A percentile compares a stretch with the other conserved stretches of the same genome.
phyloP scores from a whole-genome alignment of 345 rosid species.

The Eucalyptus victrix region DNA sequence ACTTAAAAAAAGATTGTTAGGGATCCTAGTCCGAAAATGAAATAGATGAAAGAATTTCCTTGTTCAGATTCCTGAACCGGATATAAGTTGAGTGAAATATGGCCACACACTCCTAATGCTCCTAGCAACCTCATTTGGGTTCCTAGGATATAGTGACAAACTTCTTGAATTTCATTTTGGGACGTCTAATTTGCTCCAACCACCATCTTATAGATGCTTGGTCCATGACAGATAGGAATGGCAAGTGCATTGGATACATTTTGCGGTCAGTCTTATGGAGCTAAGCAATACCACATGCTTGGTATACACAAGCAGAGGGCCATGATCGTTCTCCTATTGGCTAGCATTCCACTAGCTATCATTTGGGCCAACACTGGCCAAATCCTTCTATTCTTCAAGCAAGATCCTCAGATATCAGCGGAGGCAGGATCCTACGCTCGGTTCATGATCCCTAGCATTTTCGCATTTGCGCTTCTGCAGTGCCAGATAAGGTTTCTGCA shows the following conservation, averaged over 20 bases:
- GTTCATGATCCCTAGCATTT: neutral
- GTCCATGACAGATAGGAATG: constrained; percentile 5
- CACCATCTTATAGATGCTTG: neutral
- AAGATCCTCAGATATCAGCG: neutral
- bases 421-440: neutral
- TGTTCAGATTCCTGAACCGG: neutral
- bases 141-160: neutral
- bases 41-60: neutral
- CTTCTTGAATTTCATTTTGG: neutral
- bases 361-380: neutral
- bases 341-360: constrained; percentile 1
- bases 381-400: neutral
- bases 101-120: neutral
- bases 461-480: neutral
- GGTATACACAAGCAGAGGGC: constrained; percentile 13
- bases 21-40: neutral
- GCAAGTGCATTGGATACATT: neutral
- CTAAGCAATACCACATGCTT: constrained; percentile 1
- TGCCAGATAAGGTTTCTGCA: constrained; percentile 21
- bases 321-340: constrained; percentile 3
- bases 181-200: neutral
- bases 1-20: neutral
- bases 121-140: neutral
- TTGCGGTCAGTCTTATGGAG: neutral
- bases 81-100: neutral